phyloP scores from a whole-genome alignment of 2,329 filamentous ascomycete genomes.

The Chaetomium strumarium region DNA sequence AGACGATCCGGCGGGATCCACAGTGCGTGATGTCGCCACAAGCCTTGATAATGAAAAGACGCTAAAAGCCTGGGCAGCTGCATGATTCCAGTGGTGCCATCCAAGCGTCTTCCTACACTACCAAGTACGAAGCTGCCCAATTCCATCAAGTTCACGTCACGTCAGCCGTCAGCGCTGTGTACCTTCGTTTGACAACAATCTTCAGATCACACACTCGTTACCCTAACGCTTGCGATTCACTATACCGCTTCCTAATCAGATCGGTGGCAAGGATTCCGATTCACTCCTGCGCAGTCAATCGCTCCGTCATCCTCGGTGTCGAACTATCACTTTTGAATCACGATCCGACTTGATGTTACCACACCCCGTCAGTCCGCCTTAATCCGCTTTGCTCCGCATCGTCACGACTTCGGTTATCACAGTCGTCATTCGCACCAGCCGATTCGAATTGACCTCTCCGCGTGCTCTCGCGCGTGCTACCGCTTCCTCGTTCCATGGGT shows the following conservation, averaged over 20 bases:
- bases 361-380: neutral
- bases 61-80: constrained; percentile 4
- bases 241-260: constrained; percentile 13
- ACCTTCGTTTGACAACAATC: constrained; percentile 21
- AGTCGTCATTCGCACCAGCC: neutral
- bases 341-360: constrained; percentile 6
- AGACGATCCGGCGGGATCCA: constrained; percentile 9
- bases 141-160: constrained; percentile 11
- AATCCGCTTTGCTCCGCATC: neutral
- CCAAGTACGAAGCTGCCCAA: too few species aligned
- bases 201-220: constrained; percentile 20
- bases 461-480: neutral
- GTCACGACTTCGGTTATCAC: neutral
- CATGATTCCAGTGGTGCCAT: constrained; percentile 18
- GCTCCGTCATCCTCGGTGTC: neutral
- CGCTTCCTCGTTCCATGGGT: constrained; percentile 19
- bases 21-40: neutral
- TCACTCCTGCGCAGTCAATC: neutral
- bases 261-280: neutral
- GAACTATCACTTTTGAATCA: neutral
- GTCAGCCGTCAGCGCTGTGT: constrained; percentile 22
- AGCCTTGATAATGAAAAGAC: constrained; percentile 8
- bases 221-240: constrained; percentile 5
- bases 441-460: neutral
- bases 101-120: neutral